These are phyloP conservation scores for Rostrohypoxylon terebratum DNA, from an alignment of 495 filamentous ascomycete genomes.

Conservation along the genomic window DNA sequence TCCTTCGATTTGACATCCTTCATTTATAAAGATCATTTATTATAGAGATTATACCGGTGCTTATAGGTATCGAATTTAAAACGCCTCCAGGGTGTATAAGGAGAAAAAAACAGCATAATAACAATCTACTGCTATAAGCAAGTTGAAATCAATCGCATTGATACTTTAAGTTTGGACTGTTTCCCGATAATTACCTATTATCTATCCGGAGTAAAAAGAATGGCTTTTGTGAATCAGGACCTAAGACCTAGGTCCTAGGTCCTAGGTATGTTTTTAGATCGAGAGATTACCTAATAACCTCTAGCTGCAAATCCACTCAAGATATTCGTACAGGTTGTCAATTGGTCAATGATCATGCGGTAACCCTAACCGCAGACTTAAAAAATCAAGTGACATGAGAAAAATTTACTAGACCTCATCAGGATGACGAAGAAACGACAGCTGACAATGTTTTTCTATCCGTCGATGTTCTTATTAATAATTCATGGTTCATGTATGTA, in stretches of 20 bases:
- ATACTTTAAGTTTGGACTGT: neutral
- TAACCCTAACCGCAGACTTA: constrained; percentile 26
- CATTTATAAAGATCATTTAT: no score
- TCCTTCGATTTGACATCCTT: constrained; percentile 25
- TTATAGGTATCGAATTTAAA: neutral
- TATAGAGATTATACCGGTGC: no score
- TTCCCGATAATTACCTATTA: no score
- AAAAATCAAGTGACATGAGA: constrained; percentile 40
- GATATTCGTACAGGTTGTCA: no score
- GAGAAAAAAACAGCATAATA: no score
- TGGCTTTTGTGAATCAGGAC: no score
- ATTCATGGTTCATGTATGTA: neutral
- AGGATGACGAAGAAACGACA: constrained; percentile 27
- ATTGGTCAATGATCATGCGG: constrained; percentile 15
- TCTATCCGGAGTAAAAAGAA: no score
- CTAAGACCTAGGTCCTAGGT: neutral
- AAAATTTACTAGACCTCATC: constrained; percentile 37
- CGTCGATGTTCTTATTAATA: neutral
- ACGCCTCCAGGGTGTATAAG: neutral
- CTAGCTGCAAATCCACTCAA: no score
- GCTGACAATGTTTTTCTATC: constrained; percentile 11
- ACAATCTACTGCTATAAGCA: no score
- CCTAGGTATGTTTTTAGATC: no score
- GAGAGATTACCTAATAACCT: neutral
- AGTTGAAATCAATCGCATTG: neutral